Evolutionary conservation across 2,329 filamentous ascomycete genomes (phyloP).

Genomic region (Exophiala xenobiotica): DNA sequence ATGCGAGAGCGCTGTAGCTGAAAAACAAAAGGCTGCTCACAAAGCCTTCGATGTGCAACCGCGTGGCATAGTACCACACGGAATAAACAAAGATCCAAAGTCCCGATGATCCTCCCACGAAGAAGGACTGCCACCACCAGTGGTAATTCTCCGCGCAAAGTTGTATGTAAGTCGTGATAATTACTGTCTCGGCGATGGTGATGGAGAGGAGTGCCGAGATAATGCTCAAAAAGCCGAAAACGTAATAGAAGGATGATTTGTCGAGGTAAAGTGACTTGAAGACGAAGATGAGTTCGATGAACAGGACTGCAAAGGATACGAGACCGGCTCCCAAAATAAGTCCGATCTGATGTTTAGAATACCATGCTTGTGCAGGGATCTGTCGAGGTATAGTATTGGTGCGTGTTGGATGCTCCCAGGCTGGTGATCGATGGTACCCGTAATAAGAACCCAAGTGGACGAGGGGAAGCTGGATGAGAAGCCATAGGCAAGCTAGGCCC

Average conservation of each 20-base stretch:
- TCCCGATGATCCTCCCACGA: slow-evolving; percentile 72
- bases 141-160: slow-evolving; percentile 83
- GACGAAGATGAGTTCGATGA: slow-evolving; percentile 82
- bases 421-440: slow-evolving; percentile 64
- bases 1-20: slow-evolving; percentile 78
- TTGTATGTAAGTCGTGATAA: slow-evolving; percentile 79
- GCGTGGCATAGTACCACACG: slow-evolving; percentile 78
- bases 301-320: slow-evolving; percentile 82
- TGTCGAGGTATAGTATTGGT: slow-evolving; percentile 70
- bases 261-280: slow-evolving; percentile 88
- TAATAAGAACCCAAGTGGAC: slow-evolving; percentile 79
- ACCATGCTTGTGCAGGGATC: slow-evolving; percentile 74
- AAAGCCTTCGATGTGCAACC: slow-evolving; percentile 77
- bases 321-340: slow-evolving; percentile 65
- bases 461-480: slow-evolving; percentile 80
- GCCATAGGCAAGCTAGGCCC: slow-evolving; percentile 72
- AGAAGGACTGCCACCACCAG: slow-evolving; percentile 91
- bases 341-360: slow-evolving; percentile 64
- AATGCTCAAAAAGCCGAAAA: slow-evolving; percentile 80
- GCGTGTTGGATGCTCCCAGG: slow-evolving; percentile 81
- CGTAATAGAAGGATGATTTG: slow-evolving; percentile 88
- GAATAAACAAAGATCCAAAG: slow-evolving; percentile 83
- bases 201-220: slow-evolving; percentile 70
- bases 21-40: slow-evolving; percentile 81
- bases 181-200: slow-evolving; percentile 77